phyloP scores from a whole-genome alignment of 495 filamentous ascomycete species.

The Aspergillus carlsbadensis region DNA sequence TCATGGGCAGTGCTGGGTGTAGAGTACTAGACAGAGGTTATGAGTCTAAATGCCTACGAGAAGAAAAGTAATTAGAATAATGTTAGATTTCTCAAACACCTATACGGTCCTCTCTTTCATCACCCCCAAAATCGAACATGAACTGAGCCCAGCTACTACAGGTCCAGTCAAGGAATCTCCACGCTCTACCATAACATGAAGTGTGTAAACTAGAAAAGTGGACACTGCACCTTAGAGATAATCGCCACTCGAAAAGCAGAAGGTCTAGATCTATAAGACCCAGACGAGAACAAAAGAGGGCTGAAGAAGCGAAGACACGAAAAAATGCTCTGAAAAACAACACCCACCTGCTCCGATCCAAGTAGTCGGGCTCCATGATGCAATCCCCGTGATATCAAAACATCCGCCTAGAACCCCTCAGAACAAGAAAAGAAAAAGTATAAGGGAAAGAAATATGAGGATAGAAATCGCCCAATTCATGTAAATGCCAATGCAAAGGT shows the following conservation, averaged over 20 bases:
- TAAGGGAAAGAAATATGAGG: constrained; percentile 2
- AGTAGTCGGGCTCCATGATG: constrained; percentile 19
- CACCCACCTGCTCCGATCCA: constrained; percentile 20
- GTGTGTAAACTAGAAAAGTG: constrained; percentile 2
- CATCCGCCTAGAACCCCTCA: constrained; percentile 10
- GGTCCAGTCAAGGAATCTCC: neutral
- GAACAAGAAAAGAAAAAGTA: constrained; percentile 8
- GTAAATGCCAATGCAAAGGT: constrained; percentile 12
- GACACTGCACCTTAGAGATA: constrained; percentile 2
- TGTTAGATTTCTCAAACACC: constrained; percentile 5
- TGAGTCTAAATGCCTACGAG: too few species aligned
- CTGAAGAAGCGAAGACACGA: neutral
- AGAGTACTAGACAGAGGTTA: too few species aligned
- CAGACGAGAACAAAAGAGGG: neutral
- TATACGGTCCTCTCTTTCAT: neutral
- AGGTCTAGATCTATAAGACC: neutral
- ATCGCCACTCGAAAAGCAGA: constrained; percentile 10
- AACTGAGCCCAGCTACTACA: neutral
- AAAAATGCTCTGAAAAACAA: constrained; percentile 2
- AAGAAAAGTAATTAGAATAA: constrained; percentile 1
- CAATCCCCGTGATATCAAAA: constrained; percentile 15
- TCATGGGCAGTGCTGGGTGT: neutral
- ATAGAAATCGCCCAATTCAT: constrained; percentile 2
- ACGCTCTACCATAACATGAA: constrained; percentile 3
- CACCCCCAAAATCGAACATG: too few species aligned